phyloP scores from a whole-genome alignment of 2,329 filamentous ascomycete genomes.

The Talaromyces sp. region DNA sequence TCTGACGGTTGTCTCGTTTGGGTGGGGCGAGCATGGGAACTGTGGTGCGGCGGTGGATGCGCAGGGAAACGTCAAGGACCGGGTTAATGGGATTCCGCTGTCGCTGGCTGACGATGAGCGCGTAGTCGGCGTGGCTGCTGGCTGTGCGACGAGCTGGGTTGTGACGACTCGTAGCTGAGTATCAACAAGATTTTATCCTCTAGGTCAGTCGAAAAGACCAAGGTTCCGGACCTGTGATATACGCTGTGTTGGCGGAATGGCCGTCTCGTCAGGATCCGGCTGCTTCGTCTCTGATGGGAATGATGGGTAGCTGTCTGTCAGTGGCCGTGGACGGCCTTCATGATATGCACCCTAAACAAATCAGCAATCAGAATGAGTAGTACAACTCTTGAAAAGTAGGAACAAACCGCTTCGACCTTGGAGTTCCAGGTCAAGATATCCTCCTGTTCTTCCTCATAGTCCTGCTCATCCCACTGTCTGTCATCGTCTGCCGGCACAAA shows the following conservation, averaged over 20 bases:
- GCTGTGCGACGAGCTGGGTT: slow-evolving; percentile 86
- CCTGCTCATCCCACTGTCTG: slow-evolving; percentile 56
- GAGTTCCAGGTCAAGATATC: slow-evolving; percentile 62
- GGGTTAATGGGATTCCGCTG: slow-evolving; percentile 63
- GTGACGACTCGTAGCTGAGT: slow-evolving; percentile 16
- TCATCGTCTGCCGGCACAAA: slow-evolving; percentile 61
- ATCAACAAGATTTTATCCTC: background rate
- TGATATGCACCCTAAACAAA: slow-evolving; percentile 10
- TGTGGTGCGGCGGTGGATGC: slow-evolving; percentile 66
- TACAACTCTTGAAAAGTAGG: background rate
- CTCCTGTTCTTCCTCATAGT: slow-evolving; percentile 48
- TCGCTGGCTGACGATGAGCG: slow-evolving; percentile 36
- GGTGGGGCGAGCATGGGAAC: slow-evolving; percentile 97
- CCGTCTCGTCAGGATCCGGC: slow-evolving; percentile 28
- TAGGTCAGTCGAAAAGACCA: slow-evolving; percentile 42
- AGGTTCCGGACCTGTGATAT: slow-evolving; percentile 42
- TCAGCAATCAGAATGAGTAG: background rate
- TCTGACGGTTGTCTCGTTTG: slow-evolving; percentile 71
- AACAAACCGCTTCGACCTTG: slow-evolving; percentile 46
- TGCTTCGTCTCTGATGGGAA: slow-evolving; percentile 9
- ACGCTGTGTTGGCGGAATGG: slow-evolving; percentile 45
- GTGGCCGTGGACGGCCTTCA: slow-evolving; percentile 9
- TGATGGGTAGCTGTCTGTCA: slow-evolving; percentile 8
- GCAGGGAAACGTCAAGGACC: slow-evolving; percentile 63
- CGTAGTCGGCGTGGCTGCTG: slow-evolving; percentile 67